phyloP scores from a whole-genome alignment of 345 rosid species.

The Raphanus sativus region DNA sequence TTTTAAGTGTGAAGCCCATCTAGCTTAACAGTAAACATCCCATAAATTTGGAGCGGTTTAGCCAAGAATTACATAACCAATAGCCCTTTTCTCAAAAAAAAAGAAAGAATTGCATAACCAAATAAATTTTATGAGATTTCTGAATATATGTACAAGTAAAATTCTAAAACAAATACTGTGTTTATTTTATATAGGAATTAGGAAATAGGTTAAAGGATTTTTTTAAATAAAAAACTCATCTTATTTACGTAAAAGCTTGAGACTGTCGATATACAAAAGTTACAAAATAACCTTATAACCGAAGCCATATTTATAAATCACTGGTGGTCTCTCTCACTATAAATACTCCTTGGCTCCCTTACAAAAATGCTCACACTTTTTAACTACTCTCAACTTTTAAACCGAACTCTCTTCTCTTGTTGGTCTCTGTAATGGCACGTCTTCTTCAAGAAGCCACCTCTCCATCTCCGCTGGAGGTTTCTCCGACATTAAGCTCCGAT shows the following conservation, averaged over 20 bases:
- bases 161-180: no score
- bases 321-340: neutral
- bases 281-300: no score
- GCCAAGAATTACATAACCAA: no score
- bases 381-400: conserved; percentile 7
- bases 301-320: no score
- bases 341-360: conserved; percentile 13
- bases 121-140: no score
- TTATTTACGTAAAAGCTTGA: conserved; percentile 9
- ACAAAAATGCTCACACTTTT: conserved; percentile 27
- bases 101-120: no score
- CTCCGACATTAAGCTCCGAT: conserved; percentile 60
- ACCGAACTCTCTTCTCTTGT: neutral
- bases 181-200: no score
- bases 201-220: neutral
- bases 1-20: no score
- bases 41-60: no score
- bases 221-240: neutral
- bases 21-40: no score
- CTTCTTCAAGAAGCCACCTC: conserved; percentile 35
- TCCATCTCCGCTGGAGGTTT: conserved; percentile 26
- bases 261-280: neutral
- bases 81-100: no score
- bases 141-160: no score
- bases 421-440: conserved; percentile 66